Evolutionary conservation across 176 grass and related monocot genomes (phyloP), one percentile per base, ranked within the genome.

Genomic region (Phoenix dactylifera): DNA sequence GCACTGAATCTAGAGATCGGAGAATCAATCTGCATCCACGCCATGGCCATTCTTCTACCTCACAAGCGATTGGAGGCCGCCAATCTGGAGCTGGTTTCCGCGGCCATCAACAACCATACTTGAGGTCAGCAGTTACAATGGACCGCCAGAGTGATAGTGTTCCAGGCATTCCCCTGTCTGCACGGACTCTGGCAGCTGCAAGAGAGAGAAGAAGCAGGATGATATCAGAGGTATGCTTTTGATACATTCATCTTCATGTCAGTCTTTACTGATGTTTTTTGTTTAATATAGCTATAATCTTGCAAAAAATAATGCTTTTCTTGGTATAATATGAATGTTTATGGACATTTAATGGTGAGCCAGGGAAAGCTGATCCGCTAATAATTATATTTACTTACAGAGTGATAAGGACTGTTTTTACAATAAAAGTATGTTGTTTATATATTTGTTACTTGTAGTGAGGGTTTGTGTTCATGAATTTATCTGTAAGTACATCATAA

Each of bases 161-260:
- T 48, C 54, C 63, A 18, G 70, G 58, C 19, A 52, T 63, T 73
- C 51, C 70, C 19, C 17, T 63, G 50, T 15, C 26, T 10, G 9
- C 28, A n/a, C 51, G 68, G 9, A 60, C 59, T 55, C 49, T 54
- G 15, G 49, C 59, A 24, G 70, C 59, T 63, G 58, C 70, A 54
- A 54, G 70, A 62, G 70, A 73, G n/a, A 26, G 59, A 29, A 62
- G 70, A 73, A 73, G 51, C 26, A 73, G 58, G 28, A 54, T 62
- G 35, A 39, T 39, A 18, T 54, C 70, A 55, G 70, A 73, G 70
- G 70, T 73, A 63, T 63, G 28, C 35, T 54, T 5, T 23, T 73
- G 19, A 24, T 35, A 16, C 16, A 24, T 17, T n/a, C 7, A 5
- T 72, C 70, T 55, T 44, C 23, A 56, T 56, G 19, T 22, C n/a